These are phyloP conservation scores for Fragilaria crotonensis DNA, from an alignment of 108 stramenopile species.

Conservation along the genomic window DNA sequence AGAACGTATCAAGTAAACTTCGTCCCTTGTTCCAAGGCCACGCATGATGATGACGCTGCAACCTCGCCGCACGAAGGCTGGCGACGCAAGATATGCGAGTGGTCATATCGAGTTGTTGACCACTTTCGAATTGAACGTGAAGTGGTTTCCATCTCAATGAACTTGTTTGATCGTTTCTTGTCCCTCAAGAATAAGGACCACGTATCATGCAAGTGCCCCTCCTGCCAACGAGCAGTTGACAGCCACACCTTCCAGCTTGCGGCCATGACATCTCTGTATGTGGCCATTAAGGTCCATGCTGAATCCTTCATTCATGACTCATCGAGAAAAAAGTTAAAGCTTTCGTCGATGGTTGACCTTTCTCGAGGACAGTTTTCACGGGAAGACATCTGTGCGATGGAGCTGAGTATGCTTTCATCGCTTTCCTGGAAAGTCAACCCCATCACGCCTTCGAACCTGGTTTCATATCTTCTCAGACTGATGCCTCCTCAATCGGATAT, in stretches of 20 bases:
- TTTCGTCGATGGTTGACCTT: conserved; percentile 56
- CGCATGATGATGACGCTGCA: not conserved
- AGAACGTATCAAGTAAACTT: not conserved
- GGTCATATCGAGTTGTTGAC: conserved; percentile 80
- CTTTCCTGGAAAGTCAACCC: conserved; percentile 69
- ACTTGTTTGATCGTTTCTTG: conserved; percentile 66
- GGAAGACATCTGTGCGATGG: conserved; percentile 56
- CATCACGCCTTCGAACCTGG: conserved; percentile 44
- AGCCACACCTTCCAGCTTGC: conserved; percentile 64
- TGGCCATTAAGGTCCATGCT: conserved; percentile 64
- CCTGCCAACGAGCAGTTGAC: conserved; percentile 37
- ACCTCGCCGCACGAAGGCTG: conserved; percentile 35
- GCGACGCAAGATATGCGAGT: conserved; percentile 70
- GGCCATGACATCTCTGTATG: conserved; percentile 67
- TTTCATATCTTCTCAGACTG: conserved; percentile 28
- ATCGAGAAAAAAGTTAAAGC: conserved; percentile 18
- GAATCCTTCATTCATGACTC: not conserved
- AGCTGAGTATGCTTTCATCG: conserved; percentile 41
- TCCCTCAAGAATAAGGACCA: not conserved
- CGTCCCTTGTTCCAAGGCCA: not conserved
- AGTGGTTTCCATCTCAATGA: conserved; percentile 57
- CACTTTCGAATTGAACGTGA: conserved; percentile 74
- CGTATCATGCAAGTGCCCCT: conserved; percentile 18
- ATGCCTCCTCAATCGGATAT: conserved; percentile 18
- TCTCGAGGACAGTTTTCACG: conserved; percentile 67